These are phyloP conservation scores for Coprinopsis marcescibilis DNA, from an alignment of 768 basidiomycete genomes.

Conservation along the genomic window DNA sequence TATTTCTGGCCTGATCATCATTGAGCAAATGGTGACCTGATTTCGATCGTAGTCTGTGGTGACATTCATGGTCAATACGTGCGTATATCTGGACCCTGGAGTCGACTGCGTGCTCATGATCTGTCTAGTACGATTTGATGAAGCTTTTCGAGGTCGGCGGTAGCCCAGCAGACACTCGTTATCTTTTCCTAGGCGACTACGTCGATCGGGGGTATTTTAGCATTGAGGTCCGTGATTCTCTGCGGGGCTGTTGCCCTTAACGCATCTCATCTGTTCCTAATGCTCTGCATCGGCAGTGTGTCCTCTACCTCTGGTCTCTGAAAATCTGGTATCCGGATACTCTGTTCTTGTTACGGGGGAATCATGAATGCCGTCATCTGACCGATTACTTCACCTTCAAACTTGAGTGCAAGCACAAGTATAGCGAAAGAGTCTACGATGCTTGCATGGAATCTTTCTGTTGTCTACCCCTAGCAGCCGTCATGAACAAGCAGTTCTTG, in stretches of 20 bases:
- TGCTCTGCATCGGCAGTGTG: constrained; percentile 57
- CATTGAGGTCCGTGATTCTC: constrained; percentile 58
- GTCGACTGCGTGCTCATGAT: not conserved
- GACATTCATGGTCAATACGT: constrained; percentile 99
- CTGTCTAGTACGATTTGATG: constrained; percentile 80
- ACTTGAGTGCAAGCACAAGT: constrained; percentile 96
- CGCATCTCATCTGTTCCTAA: constrained; percentile 13
- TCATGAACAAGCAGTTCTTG: constrained; percentile 99
- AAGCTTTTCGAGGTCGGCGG: constrained; percentile 93
- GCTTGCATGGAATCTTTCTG: constrained; percentile 99
- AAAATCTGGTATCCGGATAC: constrained; percentile 99
- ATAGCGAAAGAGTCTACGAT: constrained; percentile 93
- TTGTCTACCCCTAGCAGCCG: constrained; percentile 85
- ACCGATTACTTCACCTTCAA: constrained; percentile 99
- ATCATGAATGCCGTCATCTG: constrained; percentile 97
- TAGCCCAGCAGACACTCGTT: constrained; percentile 89
- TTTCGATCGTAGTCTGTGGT: constrained; percentile 69
- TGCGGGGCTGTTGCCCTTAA: constrained; percentile 7
- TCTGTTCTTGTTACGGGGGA: constrained; percentile 92
- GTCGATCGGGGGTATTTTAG: constrained; percentile 93
- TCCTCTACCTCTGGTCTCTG: constrained; percentile 94
- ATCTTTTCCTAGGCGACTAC: constrained; percentile 90
- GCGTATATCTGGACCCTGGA: constrained; percentile 24
- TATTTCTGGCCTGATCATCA: constrained; percentile 11
- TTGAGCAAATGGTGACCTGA: constrained; percentile 1